These are phyloP conservation scores for Ampelocalamus luodianensis DNA, from an alignment of 176 grass and related monocot genomes.

Conservation along the genomic window DNA sequence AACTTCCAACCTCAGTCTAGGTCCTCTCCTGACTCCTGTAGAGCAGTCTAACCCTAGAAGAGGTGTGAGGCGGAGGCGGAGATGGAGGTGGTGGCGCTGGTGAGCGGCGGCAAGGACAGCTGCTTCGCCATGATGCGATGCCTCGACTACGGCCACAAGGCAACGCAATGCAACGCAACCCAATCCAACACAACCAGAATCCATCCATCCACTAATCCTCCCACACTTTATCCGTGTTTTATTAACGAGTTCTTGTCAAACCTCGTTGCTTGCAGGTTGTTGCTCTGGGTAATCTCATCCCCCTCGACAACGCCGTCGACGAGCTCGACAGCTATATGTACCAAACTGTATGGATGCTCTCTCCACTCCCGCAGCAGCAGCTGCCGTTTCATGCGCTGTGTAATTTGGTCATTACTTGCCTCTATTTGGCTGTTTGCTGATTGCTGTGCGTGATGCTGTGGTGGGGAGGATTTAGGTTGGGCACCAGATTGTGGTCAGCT, in stretches of 20 bases:
- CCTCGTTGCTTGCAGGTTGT: conserved; percentile 57
- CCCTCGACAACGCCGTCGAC: conserved; percentile 77
- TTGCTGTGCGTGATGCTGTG: background rate
- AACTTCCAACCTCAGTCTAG: background rate
- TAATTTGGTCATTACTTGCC: background rate
- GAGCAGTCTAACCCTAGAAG: conserved; percentile 28
- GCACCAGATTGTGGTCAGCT: conserved; percentile 90
- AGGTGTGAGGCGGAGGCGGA: conserved; percentile 17
- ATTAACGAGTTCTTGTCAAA: background rate
- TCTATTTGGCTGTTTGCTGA: conserved; percentile 6
- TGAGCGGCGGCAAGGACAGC: conserved; percentile 97
- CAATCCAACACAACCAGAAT: background rate
- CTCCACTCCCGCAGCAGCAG: background rate
- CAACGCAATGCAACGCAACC: conserved; percentile 29
- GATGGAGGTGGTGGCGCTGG: conserved; percentile 97
- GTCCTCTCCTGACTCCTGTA: too few species aligned
- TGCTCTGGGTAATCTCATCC: conserved; percentile 82
- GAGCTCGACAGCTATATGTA: conserved; percentile 99
- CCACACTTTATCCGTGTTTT: background rate
- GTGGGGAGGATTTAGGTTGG: conserved; percentile 53
- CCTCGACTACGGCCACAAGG: conserved; percentile 92
- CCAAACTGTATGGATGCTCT: conserved; percentile 68
- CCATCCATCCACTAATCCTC: background rate
- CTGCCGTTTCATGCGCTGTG: background rate
- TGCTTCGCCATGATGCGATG: conserved; percentile 98